Conservation (phyloP, 2,329 filamentous ascomycete species). For the Aspergillus versicolor region DNA sequence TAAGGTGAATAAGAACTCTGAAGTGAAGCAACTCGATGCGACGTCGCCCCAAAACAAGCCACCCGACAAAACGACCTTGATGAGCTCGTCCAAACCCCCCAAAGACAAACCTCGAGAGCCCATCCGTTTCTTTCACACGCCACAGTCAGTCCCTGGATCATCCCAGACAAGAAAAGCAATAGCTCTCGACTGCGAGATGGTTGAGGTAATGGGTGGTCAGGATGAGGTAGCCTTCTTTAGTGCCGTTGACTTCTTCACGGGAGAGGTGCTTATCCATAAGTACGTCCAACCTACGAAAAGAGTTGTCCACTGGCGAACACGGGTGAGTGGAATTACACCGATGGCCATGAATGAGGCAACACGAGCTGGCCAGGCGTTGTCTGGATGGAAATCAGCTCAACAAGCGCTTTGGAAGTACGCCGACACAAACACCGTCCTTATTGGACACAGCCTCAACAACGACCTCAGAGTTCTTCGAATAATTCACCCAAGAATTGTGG, state of each 20-base stretch:
- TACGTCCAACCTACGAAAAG: constrained; percentile 39
- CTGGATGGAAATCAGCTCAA: constrained; percentile 47
- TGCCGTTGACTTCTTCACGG: constrained; percentile 48
- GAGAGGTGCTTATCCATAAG: constrained; percentile 46
- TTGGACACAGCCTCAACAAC: constrained; percentile 49
- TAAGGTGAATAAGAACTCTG: not conserved
- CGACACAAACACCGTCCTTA: constrained; percentile 46
- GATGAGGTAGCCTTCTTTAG: constrained; percentile 39
- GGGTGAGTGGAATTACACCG: constrained; percentile 41
- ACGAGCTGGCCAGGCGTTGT: constrained; percentile 30
- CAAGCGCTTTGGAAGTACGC: constrained; percentile 42
- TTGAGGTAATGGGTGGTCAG: constrained; percentile 29
- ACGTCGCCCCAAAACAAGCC: not conserved
- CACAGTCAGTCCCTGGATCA: not conserved
- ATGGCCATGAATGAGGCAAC: constrained; percentile 33
- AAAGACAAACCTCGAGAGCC: not conserved
- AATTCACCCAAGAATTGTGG: constrained; percentile 45
- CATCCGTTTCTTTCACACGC: not conserved
- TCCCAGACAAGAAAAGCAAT: constrained; percentile 26
- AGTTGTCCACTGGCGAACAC: constrained; percentile 40
- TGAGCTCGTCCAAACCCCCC: not conserved
- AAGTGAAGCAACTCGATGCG: not conserved
- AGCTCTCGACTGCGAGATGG: constrained; percentile 53
- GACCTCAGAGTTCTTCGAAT: constrained; percentile 49
- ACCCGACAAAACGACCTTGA: not conserved